Conservation (phyloP, 306 rosid species). For the Trichosanthes cucumerina region DNA sequence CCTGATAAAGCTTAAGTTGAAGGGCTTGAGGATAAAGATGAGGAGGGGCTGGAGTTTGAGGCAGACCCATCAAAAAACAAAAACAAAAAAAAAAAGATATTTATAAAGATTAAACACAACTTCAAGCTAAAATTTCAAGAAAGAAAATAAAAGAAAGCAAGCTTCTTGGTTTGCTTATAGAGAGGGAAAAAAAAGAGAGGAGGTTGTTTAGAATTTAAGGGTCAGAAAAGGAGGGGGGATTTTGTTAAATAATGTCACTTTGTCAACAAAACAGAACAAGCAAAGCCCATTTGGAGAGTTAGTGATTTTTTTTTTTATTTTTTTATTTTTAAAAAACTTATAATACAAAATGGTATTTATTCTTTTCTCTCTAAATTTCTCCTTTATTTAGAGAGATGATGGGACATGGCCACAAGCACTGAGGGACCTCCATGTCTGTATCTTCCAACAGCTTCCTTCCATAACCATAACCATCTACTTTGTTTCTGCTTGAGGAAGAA, state of each 20-base stretch:
- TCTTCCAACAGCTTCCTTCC: constrained; percentile 1
- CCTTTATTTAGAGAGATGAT: neutral
- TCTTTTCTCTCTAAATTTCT: neutral
- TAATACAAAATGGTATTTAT: neutral
- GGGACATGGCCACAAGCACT: neutral
- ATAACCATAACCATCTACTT: neutral
- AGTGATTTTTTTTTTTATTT: too few species aligned
- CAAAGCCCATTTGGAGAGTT: neutral
- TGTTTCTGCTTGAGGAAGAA: neutral
- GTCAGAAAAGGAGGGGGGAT: neutral
- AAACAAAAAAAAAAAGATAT: too few species aligned
- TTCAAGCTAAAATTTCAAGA: neutral
- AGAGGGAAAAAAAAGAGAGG: neutral
- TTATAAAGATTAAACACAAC: neutral
- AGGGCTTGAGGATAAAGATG: constrained; percentile 66
- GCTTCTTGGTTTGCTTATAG: neutral
- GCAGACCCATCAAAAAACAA: constrained; percentile 33
- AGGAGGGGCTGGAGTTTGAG: constrained; percentile 43
- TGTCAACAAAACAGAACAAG: neutral
- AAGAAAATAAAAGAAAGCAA: neutral
- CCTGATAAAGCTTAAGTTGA: constrained; percentile 79
- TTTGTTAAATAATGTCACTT: neutral
- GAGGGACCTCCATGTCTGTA: neutral
- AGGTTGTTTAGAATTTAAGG: neutral
- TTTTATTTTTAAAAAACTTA: too few species aligned